Evolutionary conservation across 768 basidiomycete genomes (phyloP), one percentile per base, ranked within the genome.

Genomic region (Rhizopogon roseolus): DNA sequence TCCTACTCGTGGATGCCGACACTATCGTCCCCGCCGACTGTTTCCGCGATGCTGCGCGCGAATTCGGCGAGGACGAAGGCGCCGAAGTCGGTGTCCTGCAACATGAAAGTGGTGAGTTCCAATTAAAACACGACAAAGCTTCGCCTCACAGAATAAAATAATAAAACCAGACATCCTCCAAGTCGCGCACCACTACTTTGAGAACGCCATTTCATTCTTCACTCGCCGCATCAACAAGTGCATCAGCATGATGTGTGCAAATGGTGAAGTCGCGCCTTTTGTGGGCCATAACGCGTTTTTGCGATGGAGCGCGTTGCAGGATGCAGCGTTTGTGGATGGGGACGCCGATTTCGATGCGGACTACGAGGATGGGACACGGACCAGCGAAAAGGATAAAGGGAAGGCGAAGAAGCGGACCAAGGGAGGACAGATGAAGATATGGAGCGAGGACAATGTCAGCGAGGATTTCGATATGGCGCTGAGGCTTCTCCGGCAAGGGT

Each of bases 1-100:
- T 94, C 55, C 74, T 95, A 54, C 81, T 95, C 53, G 83, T 93
- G 58, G 93, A 95, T 66, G 86, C 91, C 7, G 92, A 94, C 69
- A 96, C 92, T 16, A 73, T 92, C 54, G 91, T 95, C 10, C 92
- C 91, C 5, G 88, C 86, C 76, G 93, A 95, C 65, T 95, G 91
- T 66, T 85, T 96, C 67, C 80, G 90, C 53, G 92, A 94, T 71
- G 93, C 93, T 0, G 92, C 90, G 5, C 82, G 89, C 38, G 93
- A 96, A 65, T 77, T 96, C 55, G 73, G 81, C 16, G 86, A 88
- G 68, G 90, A 88, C 0, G 86, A 92, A 41, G 39, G 66, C 5
- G 66, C 66, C 6, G 66, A 68, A 44, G 82, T 93, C 32, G 90
- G 84, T 1, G 92, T 96, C 71, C 87, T 96, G 50, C 93, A 95